Evolutionary conservation across 371 early-diverging fungal genomes (phyloP), one percentile per base, ranked within the genome.

Genomic region (Amoeboaphelidium protococcarum): DNA sequence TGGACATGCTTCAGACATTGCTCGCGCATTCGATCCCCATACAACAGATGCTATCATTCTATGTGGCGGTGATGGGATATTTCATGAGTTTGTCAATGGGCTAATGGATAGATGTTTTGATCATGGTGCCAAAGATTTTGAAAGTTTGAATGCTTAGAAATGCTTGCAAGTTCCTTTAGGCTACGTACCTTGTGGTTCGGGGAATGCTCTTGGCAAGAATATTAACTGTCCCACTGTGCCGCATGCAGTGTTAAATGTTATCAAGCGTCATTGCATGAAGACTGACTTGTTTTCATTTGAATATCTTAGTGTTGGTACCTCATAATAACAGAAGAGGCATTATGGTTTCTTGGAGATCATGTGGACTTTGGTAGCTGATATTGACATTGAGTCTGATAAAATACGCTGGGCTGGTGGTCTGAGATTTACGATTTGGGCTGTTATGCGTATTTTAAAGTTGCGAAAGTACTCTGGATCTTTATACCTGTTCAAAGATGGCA

Each of bases 41-140:
- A 51, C 58, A 13, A 80, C 63, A 50, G 70, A 69, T 43, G 73
- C 70, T 13, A 61, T 76, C 25, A 63, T 75, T 2, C 63, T 74
- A 24, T 64, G 80, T 27, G 72, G 76, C 53, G 84, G 84, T 23
- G 84, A 83, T 56, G 84, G 84, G 12, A 66, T 78, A 1, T 61
- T 78, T 25, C 80, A 83, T 50, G 84, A 83, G 55, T 59, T 77
- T 2, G 59, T 80, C 47, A 78, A 83, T 50, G 81, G 81, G 1
- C 60, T 80, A 25, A 57, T 78, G 56, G 55, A 65, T 45, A 64
- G 80, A 40, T 79, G 80, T 56, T 77, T 60, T 59, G 48, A 58
- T 42, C 47, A 59, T 3, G 58, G 63, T 0, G 65, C 74, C 25
- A 58, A 64, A 45, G 62, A 61, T 25, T 53, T 76, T 1, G 72